Percentiles rank a stretch among this genome's conserved stretches.
These are phyloP conservation scores for Roridomyces roridus DNA, from an alignment of 768 basidiomycete genomes.

Conservation along the genomic window DNA sequence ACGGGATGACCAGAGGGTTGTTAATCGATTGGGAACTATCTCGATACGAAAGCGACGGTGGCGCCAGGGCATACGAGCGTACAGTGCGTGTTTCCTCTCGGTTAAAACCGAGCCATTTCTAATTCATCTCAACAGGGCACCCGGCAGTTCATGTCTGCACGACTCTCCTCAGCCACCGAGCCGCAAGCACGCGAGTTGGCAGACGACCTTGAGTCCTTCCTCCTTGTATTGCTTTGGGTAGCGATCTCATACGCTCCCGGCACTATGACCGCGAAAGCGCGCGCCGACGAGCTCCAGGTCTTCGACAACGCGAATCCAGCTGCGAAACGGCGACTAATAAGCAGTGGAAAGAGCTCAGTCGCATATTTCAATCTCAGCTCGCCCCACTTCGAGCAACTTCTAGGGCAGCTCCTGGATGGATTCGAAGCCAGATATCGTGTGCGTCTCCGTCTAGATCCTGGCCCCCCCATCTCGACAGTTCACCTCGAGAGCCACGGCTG, in stretches of 20 bases:
- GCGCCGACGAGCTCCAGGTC: conserved; percentile 2
- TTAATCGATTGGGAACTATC: conserved; percentile 20
- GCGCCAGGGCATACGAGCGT: background rate
- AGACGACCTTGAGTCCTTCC: conserved; percentile 25
- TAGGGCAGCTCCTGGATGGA: background rate
- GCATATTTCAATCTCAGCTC: background rate
- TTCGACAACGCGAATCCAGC: conserved; percentile 2
- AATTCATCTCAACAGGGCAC: conserved; percentile 21
- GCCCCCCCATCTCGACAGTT: background rate
- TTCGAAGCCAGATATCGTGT: conserved; percentile 1
- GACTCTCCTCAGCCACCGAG: background rate
- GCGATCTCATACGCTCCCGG: conserved; percentile 11
- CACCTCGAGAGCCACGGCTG: conserved; percentile 7
- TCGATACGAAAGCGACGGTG: background rate
- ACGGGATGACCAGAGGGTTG: background rate
- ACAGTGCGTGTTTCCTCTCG: background rate
- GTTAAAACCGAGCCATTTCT: background rate
- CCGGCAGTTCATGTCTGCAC: conserved; percentile 23
- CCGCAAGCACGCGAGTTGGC: conserved; percentile 11
- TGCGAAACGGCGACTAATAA: conserved; percentile 2
- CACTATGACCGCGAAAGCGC: conserved; percentile 2
- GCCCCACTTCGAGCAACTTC: background rate
- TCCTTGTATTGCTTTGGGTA: conserved; percentile 23
- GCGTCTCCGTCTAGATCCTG: conserved; percentile 1
- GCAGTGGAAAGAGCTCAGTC: background rate